A percentile compares a stretch with the other conserved stretches of the same genome.
Conservation (phyloP, 768 basidiomycete species). For the Ramaria rubella region DNA sequence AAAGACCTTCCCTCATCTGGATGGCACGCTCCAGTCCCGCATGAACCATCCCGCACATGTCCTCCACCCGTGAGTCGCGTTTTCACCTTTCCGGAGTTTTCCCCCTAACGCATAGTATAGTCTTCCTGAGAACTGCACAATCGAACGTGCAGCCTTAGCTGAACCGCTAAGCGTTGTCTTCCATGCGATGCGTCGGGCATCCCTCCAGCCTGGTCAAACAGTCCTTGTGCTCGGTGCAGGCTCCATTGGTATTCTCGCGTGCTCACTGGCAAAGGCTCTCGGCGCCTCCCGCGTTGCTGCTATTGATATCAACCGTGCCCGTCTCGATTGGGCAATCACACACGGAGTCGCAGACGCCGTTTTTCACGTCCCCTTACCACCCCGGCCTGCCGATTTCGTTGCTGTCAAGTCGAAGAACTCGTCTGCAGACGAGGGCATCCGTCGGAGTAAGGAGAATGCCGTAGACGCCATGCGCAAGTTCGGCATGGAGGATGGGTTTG, state of each 20-base stretch:
- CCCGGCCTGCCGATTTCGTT: constrained; percentile 16
- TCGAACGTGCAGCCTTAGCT: constrained; percentile 79
- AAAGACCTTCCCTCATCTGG: constrained; percentile 86
- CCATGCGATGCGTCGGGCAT: constrained; percentile 45
- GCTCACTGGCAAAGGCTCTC: constrained; percentile 56
- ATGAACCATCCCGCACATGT: constrained; percentile 88
- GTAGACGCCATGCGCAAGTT: constrained; percentile 48
- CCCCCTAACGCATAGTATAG: constrained; percentile 30
- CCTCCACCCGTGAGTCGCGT: constrained; percentile 70
- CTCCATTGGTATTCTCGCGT: constrained; percentile 87
- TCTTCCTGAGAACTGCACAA: constrained; percentile 68
- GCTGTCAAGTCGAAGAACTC: constrained; percentile 13
- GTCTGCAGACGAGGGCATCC: constrained; percentile 49
- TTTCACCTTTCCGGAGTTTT: constrained; percentile 5
- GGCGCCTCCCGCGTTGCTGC: constrained; percentile 72
- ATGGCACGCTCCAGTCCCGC: constrained; percentile 81
- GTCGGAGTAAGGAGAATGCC: constrained; percentile 53
- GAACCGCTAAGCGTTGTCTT: constrained; percentile 93
- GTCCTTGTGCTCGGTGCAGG: constrained; percentile 91
- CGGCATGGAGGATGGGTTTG: constrained; percentile 67
- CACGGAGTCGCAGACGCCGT: constrained; percentile 73
- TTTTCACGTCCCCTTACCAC: constrained; percentile 50
- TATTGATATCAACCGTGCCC: constrained; percentile 77
- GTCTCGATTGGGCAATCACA: constrained; percentile 69
- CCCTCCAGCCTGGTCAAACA: constrained; percentile 45